These are phyloP conservation scores for Akanthomyces uredinophilus DNA, from an alignment of 2,329 filamentous ascomycete species.

Conservation along the genomic window DNA sequence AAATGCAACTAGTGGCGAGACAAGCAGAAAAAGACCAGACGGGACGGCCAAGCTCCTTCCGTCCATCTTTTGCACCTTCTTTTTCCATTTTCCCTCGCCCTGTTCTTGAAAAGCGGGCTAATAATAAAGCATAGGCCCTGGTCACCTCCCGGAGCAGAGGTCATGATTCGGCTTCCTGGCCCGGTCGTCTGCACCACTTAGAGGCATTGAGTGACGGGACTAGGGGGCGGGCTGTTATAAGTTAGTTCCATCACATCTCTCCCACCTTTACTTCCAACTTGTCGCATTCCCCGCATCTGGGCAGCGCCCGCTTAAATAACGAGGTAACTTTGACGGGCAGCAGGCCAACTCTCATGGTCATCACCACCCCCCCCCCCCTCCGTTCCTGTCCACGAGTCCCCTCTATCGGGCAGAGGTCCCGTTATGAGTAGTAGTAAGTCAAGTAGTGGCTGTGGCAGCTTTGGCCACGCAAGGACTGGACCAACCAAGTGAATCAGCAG, in stretches of 20 bases:
- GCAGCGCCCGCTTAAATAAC: not conserved
- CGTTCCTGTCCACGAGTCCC: not conserved
- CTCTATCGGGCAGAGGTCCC: not conserved
- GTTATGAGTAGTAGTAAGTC: too few species aligned
- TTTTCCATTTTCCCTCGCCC: too few species aligned
- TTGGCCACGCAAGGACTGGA: not conserved
- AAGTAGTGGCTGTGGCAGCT: not conserved
- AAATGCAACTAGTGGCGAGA: too few species aligned
- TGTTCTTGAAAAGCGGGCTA: too few species aligned
- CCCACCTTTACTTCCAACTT: not conserved
- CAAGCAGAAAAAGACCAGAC: too few species aligned
- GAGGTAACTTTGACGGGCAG: too few species aligned
- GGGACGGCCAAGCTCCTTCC: too few species aligned
- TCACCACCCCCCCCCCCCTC: not conserved
- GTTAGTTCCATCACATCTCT: not conserved
- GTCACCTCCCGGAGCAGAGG: too few species aligned
- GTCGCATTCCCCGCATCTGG: slow-evolving; percentile 6
- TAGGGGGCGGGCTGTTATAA: not conserved
- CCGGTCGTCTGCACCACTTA: not conserved
- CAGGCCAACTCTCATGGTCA: not conserved
- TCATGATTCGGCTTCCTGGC: not conserved
- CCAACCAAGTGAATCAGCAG: not conserved
- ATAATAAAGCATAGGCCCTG: too few species aligned
- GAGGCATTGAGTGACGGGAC: not conserved
- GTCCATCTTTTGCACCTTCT: too few species aligned